Evolutionary conservation across 345 rosid genomes (phyloP).

Genomic region (Streptanthus diversifolius): DNA sequence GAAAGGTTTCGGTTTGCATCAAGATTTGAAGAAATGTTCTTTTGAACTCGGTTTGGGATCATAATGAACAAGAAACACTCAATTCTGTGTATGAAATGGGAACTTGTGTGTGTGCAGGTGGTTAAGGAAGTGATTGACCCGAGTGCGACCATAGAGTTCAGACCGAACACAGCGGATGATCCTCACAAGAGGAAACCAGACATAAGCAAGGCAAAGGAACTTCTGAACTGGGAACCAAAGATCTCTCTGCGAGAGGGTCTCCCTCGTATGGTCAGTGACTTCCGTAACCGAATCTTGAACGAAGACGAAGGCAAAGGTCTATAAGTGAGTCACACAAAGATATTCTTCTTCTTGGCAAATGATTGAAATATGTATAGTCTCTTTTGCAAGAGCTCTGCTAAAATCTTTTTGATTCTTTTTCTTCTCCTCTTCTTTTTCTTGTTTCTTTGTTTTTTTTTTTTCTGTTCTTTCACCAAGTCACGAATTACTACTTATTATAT

Average conservation of each 20-base stretch:
- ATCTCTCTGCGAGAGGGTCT: constrained; percentile 73
- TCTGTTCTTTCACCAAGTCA: constrained; percentile 1
- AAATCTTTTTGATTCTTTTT: constrained; percentile 7
- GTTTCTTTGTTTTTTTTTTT: neutral
- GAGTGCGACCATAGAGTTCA: constrained; percentile 86
- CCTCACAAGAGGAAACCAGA: constrained; percentile 97
- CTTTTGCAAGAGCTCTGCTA: constrained; percentile 24
- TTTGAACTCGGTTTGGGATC: constrained; percentile 3
- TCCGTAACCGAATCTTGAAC: constrained; percentile 76
- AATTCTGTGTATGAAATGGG: neutral
- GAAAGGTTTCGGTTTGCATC: neutral
- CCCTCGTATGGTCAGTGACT: constrained; percentile 94
- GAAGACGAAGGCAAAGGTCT: constrained; percentile 77
- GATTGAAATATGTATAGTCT: constrained; percentile 33
- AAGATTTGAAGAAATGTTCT: neutral
- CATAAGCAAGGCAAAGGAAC: constrained; percentile 83
- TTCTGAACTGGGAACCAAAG: constrained; percentile 93
- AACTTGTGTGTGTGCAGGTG: constrained; percentile 44
- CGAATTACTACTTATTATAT: neutral
- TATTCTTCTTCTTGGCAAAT: neutral
- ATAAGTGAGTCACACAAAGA: constrained; percentile 20
- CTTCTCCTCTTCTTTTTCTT: neutral
- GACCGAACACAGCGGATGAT: constrained; percentile 89
- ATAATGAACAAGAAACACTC: neutral
- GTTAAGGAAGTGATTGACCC: constrained; percentile 93